Conservation (phyloP, 345 rosid species). For the Melaleuca quinquenervia region DNA sequence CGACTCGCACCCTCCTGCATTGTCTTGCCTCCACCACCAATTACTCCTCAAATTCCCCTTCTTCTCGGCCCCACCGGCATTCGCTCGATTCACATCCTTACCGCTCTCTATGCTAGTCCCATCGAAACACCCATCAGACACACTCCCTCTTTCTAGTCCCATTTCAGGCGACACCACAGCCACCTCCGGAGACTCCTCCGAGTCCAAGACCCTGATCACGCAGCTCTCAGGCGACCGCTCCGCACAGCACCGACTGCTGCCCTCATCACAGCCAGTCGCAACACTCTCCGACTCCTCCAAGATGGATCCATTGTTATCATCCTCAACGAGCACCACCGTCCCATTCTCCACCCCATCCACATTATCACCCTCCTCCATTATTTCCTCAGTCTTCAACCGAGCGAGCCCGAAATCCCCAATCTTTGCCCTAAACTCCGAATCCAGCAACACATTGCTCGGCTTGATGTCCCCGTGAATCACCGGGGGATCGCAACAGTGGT, state of each 20-base stretch:
- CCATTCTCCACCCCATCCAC: conserved; percentile 20
- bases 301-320: conserved; percentile 59
- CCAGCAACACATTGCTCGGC: conserved; percentile 75
- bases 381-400: conserved; percentile 40
- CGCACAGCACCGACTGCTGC: conserved; percentile 24
- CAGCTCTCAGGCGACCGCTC: conserved; percentile 58
- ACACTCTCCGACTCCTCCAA: conserved; percentile 67
- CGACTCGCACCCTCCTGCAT: conserved; percentile 16
- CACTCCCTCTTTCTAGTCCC: background rate
- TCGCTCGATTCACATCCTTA: conserved; percentile 3
- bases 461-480: conserved; percentile 87
- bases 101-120: conserved; percentile 21
- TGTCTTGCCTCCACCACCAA: conserved; percentile 70
- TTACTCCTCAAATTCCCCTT: conserved; percentile 26
- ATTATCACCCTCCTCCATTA: conserved; percentile 15
- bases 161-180: conserved; percentile 23
- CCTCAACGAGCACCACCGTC: conserved; percentile 12
- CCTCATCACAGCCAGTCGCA: conserved; percentile 53
- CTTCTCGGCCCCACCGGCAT: conserved; percentile 1
- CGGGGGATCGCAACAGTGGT: conserved; percentile 52
- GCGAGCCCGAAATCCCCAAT: conserved; percentile 88
- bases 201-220: conserved; percentile 9
- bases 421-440: conserved; percentile 55
- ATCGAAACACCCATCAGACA: conserved; percentile 23
- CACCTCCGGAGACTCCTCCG: conserved; percentile 38